A percentile compares a stretch with the other conserved stretches of the same genome.
phyloP scores from a whole-genome alignment of 2,329 filamentous ascomycete genomes.

The Blastomyces gilchristii region DNA sequence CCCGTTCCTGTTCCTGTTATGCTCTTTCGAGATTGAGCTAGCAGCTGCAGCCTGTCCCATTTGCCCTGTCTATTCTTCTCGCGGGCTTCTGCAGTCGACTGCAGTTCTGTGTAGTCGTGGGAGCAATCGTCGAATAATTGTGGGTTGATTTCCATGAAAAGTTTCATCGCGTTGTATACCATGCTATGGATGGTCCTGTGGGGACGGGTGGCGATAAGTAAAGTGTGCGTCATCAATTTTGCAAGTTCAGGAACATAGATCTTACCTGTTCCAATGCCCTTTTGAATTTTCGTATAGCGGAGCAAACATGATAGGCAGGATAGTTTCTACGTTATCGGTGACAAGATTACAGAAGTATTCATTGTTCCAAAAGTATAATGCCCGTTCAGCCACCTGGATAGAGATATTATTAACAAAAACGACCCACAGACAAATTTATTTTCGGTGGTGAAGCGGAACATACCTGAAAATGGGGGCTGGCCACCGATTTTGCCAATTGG shows the following conservation, averaged over 20 bases:
- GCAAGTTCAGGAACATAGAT: conserved; percentile 6
- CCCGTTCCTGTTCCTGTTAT: conserved; percentile 14
- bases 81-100: conserved; percentile 79
- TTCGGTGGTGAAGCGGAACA: conserved; percentile 11
- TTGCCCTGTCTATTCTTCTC: conserved; percentile 73
- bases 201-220: conserved; percentile 1
- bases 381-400: conserved; percentile 72
- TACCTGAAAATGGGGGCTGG: conserved; percentile 93
- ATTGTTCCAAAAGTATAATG: conserved; percentile 99
- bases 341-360: conserved; percentile 99
- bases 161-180: conserved; percentile 99
- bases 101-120: conserved; percentile 92
- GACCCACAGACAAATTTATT: not conserved
- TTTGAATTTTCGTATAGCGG: conserved; percentile 98
- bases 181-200: conserved; percentile 93
- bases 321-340: conserved; percentile 97
- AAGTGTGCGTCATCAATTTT: not conserved
- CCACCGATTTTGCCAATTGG: conserved; percentile 93
- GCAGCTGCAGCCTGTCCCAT: conserved; percentile 77
- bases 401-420: conserved; percentile 13
- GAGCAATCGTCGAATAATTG: conserved; percentile 98
- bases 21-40: conserved; percentile 61
- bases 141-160: conserved; percentile 99
- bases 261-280: conserved; percentile 95
- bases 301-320: conserved; percentile 98